Conservation (phyloP, 192 early-diverging fungal species). For the Borealophlyctis nickersoniae region DNA sequence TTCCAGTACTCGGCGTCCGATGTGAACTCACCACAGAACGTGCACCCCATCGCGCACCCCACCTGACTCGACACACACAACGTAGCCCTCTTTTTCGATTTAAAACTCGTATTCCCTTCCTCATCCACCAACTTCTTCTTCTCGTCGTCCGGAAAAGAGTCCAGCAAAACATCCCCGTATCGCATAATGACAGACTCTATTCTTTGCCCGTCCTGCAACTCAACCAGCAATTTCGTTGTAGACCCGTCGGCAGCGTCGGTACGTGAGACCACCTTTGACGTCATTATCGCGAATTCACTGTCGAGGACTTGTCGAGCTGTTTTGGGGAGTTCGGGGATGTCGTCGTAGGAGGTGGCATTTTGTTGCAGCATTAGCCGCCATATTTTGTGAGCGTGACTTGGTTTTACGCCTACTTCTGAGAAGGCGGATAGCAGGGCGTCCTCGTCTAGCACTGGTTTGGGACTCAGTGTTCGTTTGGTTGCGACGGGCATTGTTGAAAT, state of each 20-base stretch:
- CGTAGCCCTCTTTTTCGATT: slow-evolving; percentile 48
- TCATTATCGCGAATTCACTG: slow-evolving; percentile 40
- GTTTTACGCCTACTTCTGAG: slow-evolving; percentile 27
- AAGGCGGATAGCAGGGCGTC: slow-evolving; percentile 37
- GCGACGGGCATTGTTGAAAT: background rate
- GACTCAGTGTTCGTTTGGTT: slow-evolving; percentile 27
- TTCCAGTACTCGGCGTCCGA: background rate
- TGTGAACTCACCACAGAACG: slow-evolving; percentile 46
- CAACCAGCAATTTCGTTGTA: slow-evolving; percentile 55
- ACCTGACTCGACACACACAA: slow-evolving; percentile 54
- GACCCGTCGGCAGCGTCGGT: slow-evolving; percentile 46
- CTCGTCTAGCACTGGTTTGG: slow-evolving; percentile 45
- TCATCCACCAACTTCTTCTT: slow-evolving; percentile 20
- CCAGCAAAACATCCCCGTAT: slow-evolving; percentile 47
- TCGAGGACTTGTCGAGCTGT: slow-evolving; percentile 37
- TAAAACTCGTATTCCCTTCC: slow-evolving; percentile 37
- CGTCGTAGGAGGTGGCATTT: slow-evolving; percentile 18
- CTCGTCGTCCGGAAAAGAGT: slow-evolving; percentile 43
- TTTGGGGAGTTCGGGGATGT: slow-evolving; percentile 44
- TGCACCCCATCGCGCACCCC: slow-evolving; percentile 58
- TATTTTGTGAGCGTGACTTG: slow-evolving; percentile 31
- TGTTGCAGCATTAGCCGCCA: slow-evolving; percentile 41
- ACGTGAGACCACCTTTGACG: slow-evolving; percentile 40
- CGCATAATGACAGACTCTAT: slow-evolving; percentile 59
- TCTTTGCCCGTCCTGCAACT: slow-evolving; percentile 55